These are phyloP conservation scores for Vachellia collinsii DNA, from an alignment of 306 rosid species.

Conservation along the genomic window DNA sequence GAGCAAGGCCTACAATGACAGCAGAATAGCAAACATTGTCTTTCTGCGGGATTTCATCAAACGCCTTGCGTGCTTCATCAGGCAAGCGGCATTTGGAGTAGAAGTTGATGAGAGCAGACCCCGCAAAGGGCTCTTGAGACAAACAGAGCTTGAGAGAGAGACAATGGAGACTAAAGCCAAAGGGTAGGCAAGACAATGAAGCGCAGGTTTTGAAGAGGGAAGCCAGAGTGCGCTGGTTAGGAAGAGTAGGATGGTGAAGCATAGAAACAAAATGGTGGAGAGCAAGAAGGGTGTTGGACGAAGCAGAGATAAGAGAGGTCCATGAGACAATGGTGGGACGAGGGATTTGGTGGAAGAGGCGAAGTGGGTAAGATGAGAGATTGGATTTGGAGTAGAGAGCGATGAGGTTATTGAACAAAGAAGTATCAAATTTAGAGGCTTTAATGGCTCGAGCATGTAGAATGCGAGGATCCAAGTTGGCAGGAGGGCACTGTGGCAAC, in stretches of 20 bases:
- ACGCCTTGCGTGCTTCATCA: slow-evolving; percentile 54
- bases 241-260: slow-evolving; percentile 74
- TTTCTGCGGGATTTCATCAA: slow-evolving; percentile 62
- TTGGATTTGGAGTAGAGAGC: slow-evolving; percentile 60
- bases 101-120: slow-evolving; percentile 65
- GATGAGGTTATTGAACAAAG: slow-evolving; percentile 60
- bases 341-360: slow-evolving; percentile 62
- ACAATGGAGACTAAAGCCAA: slow-evolving; percentile 72
- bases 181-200: slow-evolving; percentile 49
- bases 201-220: slow-evolving; percentile 72
- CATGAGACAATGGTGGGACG: slow-evolving; percentile 78
- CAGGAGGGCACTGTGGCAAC: background rate
- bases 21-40: slow-evolving; percentile 79
- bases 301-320: slow-evolving; percentile 73
- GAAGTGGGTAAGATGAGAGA: slow-evolving; percentile 47
- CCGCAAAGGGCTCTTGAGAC: slow-evolving; percentile 52
- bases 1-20: slow-evolving; percentile 70
- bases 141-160: slow-evolving; percentile 66
- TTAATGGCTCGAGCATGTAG: slow-evolving; percentile 61
- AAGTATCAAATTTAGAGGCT: slow-evolving; percentile 35
- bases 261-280: slow-evolving; percentile 72
- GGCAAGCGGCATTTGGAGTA: slow-evolving; percentile 66
- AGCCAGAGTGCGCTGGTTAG: slow-evolving; percentile 81
- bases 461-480: slow-evolving; percentile 59
- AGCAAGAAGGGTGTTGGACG: slow-evolving; percentile 55